A percentile compares a stretch with the other conserved stretches of the same genome.
These are phyloP conservation scores for Tulasnella sp. DNA, from an alignment of 768 basidiomycete species.

Conservation along the genomic window DNA sequence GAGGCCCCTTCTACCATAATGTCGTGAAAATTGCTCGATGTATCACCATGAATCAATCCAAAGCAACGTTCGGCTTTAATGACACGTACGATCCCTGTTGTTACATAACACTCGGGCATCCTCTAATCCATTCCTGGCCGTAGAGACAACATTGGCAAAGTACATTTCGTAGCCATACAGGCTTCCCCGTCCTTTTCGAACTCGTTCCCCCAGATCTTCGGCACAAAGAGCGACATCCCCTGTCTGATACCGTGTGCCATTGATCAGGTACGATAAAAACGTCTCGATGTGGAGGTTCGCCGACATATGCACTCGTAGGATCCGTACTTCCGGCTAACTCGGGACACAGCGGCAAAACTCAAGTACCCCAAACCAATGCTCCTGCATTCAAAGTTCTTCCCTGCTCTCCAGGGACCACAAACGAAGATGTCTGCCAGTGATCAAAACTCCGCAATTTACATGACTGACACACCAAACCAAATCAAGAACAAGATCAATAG, in stretches of 20 bases:
- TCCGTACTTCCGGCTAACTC: slow-evolving; percentile 93
- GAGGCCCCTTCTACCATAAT: slow-evolving; percentile 89
- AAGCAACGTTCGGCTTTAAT: slow-evolving; percentile 90
- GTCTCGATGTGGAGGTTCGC: slow-evolving; percentile 26
- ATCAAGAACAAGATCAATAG: slow-evolving; percentile 97
- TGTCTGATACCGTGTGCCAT: slow-evolving; percentile 97
- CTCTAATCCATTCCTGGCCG: not conserved
- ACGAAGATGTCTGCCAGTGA: slow-evolving; percentile 99
- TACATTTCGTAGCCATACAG: slow-evolving; percentile 92
- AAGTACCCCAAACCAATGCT: slow-evolving; percentile 92
- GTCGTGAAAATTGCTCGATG: slow-evolving; percentile 85
- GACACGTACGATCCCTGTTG: slow-evolving; percentile 59
- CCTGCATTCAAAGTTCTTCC: slow-evolving; percentile 94
- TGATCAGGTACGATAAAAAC: slow-evolving; percentile 66
- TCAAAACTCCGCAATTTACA: slow-evolving; percentile 84
- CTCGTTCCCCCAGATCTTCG: slow-evolving; percentile 97
- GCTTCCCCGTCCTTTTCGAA: slow-evolving; percentile 95
- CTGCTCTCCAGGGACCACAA: slow-evolving; percentile 92
- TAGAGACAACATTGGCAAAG: slow-evolving; percentile 97
- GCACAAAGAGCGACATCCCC: slow-evolving; percentile 65
- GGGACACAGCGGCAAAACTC: slow-evolving; percentile 86
- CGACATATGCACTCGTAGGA: slow-evolving; percentile 39
- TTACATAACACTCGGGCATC: not conserved
- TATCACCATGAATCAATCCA: slow-evolving; percentile 86
- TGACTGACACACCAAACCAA: slow-evolving; percentile 83